A percentile compares a stretch with the other conserved stretches of the same genome.
phyloP scores from a whole-genome alignment of 164 flowering plant genomes.

The Hamamelis virginiana region DNA sequence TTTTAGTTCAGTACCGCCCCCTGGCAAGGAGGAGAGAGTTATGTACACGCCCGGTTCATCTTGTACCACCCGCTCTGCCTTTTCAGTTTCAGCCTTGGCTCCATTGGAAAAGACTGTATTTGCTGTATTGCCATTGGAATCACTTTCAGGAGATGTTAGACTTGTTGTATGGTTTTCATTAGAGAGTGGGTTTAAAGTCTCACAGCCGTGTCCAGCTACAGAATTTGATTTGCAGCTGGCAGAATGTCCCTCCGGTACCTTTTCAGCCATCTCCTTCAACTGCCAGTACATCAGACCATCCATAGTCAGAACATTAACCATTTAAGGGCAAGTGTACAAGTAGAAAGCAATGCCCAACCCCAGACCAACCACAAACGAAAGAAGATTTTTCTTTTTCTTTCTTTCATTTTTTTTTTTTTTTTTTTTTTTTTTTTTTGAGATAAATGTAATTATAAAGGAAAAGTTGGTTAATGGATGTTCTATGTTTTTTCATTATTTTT shows the following conservation, averaged over 20 bases:
- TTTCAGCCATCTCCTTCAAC: conserved; percentile 70
- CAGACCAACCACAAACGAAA: neutral
- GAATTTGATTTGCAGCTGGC: conserved; percentile 17
- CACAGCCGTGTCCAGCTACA: conserved; percentile 18
- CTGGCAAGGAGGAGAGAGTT: conserved; percentile 55
- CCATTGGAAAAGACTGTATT: conserved; percentile 27
- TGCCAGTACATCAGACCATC: conserved; percentile 29
- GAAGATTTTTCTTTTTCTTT: no score
- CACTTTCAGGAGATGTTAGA: conserved; percentile 22
- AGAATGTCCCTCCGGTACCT: conserved; percentile 31
- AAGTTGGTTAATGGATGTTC: neutral
- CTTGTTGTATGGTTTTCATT: conserved; percentile 32
- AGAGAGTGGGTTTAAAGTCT: conserved; percentile 9
- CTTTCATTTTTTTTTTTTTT: no score
- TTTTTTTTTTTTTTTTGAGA: no score
- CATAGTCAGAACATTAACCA: conserved; percentile 11
- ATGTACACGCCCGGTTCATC: conserved; percentile 84
- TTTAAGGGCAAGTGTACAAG: neutral
- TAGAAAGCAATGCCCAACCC: neutral
- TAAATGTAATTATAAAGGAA: neutral
- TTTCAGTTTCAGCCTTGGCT: conserved; percentile 38
- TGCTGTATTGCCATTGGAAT: neutral
- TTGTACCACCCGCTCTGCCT: conserved; percentile 60
- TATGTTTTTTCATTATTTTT: neutral
- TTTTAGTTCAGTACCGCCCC: conserved; percentile 70